Percentiles rank a stretch among this genome's conserved stretches.
phyloP scores from a whole-genome alignment of 2,329 filamentous ascomycete genomes.

The Xylariaceae sp. region DNA sequence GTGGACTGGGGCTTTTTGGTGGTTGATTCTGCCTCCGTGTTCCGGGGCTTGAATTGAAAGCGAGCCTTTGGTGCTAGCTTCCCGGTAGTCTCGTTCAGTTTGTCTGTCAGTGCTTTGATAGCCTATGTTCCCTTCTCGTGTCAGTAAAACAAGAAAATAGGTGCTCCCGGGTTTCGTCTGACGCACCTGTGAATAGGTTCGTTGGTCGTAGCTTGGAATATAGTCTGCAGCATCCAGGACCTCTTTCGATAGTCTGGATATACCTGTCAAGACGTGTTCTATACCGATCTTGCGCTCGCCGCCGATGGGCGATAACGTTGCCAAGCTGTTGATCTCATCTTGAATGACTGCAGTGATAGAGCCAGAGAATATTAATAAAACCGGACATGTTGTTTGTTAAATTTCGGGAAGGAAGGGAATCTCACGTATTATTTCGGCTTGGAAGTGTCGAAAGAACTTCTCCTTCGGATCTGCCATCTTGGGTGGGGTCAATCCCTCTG shows the following conservation, averaged over 20 bases:
- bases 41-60: conserved; percentile 72
- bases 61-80: conserved; percentile 68
- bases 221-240: conserved; percentile 78
- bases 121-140: conserved; percentile 41
- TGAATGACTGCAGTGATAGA: conserved; percentile 58
- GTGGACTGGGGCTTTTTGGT: conserved; percentile 31
- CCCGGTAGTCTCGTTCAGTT: conserved; percentile 64
- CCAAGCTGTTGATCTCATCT: conserved; percentile 66
- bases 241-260: conserved; percentile 74
- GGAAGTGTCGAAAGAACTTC: conserved; percentile 80
- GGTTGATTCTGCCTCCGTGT: conserved; percentile 47
- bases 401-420: neutral
- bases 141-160: conserved; percentile 4
- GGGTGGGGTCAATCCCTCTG: conserved; percentile 21
- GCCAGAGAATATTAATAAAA: neutral
- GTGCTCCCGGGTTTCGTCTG: neutral
- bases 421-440: conserved; percentile 66
- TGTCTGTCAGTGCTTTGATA: conserved; percentile 75
- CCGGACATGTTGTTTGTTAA: neutral
- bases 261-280: conserved; percentile 72
- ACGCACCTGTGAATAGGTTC: conserved; percentile 71
- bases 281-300: conserved; percentile 76
- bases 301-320: conserved; percentile 54
- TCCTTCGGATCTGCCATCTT: conserved; percentile 57
- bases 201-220: conserved; percentile 84